phyloP scores from a whole-genome alignment of 1,139 yeast species.

The Sugiyamaella novakii region DNA sequence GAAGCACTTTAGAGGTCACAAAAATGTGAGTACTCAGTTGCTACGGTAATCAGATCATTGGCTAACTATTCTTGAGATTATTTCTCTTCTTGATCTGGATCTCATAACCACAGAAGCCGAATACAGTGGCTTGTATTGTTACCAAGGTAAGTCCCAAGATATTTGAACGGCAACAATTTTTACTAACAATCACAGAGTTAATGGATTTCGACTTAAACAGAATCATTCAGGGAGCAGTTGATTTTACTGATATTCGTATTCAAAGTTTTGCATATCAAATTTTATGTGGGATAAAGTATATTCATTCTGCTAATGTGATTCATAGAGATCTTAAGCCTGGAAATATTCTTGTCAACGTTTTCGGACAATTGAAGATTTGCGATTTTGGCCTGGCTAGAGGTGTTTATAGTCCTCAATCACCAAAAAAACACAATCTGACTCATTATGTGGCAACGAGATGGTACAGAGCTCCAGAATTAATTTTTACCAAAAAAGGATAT shows the following conservation, averaged over 20 bases:
- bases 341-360: conserved; percentile 70
- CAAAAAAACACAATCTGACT: conserved; percentile 46
- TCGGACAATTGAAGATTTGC: conserved; percentile 75
- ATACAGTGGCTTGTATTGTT: conserved; percentile 83
- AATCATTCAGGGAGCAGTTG: conserved; percentile 69
- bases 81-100: conserved; percentile 72
- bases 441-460: conserved; percentile 93
- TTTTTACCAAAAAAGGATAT: conserved; percentile 58
- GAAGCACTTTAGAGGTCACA: conserved; percentile 89
- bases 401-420: conserved; percentile 3
- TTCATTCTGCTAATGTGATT: conserved; percentile 73
- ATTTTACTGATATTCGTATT: conserved; percentile 81
- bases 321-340: conserved; percentile 89
- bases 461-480: conserved; percentile 93
- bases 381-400: conserved; percentile 84
- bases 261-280: conserved; percentile 76
- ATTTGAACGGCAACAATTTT: neutral
- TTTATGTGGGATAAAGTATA: conserved; percentile 75
- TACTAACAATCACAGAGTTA: conserved; percentile 49
- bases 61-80: conserved; percentile 48
- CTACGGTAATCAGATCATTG: conserved; percentile 4
- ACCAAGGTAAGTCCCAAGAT: conserved; percentile 45
- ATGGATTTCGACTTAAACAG: conserved; percentile 78
- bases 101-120: conserved; percentile 59
- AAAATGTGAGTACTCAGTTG: conserved; percentile 48